phyloP scores from a whole-genome alignment of 345 rosid genomes.

The Pistacia vera region DNA sequence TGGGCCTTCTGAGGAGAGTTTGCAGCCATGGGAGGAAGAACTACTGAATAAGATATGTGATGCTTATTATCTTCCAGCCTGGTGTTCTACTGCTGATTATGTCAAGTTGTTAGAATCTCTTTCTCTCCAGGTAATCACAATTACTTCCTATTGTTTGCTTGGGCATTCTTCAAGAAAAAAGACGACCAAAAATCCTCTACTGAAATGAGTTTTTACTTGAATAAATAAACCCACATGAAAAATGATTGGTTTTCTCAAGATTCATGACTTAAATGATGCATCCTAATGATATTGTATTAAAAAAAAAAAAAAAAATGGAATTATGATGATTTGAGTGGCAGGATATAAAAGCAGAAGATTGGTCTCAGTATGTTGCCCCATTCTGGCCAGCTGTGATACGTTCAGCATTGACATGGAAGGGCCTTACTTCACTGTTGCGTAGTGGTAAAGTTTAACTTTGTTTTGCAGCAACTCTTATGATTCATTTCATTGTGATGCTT shows the following conservation, averaged over 20 bases:
- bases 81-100: slow-evolving; percentile 88
- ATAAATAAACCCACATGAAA: too few species aligned
- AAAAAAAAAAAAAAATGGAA: too few species aligned
- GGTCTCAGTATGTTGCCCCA: slow-evolving; percentile 84
- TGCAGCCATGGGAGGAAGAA: slow-evolving; percentile 72
- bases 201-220: too few species aligned
- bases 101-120: slow-evolving; percentile 57
- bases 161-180: background rate
- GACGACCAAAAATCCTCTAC: too few species aligned
- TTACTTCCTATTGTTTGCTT: background rate
- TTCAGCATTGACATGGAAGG: slow-evolving; percentile 86
- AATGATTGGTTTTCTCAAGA: too few species aligned
- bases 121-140: slow-evolving; percentile 51
- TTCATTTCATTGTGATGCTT: background rate
- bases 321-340: slow-evolving; percentile 21
- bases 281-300: too few species aligned
- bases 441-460: slow-evolving; percentile 48
- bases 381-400: slow-evolving; percentile 93
- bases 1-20: slow-evolving; percentile 52
- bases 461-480: background rate
- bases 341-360: slow-evolving; percentile 88
- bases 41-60: slow-evolving; percentile 67
- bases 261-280: too few species aligned
- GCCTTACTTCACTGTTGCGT: slow-evolving; percentile 62
- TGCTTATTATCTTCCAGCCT: slow-evolving; percentile 77